Evolutionary conservation across 768 basidiomycete species (phyloP).

Genomic region (Mycena galopus): DNA sequence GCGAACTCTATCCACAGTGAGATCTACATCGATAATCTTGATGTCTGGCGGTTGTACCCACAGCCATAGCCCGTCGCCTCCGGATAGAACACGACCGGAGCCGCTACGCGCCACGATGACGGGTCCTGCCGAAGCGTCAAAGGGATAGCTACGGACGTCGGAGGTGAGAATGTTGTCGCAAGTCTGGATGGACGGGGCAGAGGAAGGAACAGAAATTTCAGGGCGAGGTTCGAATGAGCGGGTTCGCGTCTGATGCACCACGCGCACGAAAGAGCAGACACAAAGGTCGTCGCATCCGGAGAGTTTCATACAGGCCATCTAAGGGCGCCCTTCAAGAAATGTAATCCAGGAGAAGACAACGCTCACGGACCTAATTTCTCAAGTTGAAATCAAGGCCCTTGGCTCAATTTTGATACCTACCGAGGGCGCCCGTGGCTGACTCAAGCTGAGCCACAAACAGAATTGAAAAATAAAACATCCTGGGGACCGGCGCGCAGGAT

Average conservation of each 20-base stretch:
- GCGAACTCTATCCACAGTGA: too few species aligned
- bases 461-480: too few species aligned
- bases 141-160: slow-evolving; percentile 11
- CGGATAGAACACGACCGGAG: background rate
- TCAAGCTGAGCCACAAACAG: too few species aligned
- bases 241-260: background rate
- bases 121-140: slow-evolving; percentile 9
- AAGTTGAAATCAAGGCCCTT: too few species aligned
- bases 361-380: too few species aligned
- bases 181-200: slow-evolving; percentile 4
- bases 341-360: too few species aligned
- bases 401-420: too few species aligned
- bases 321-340: too few species aligned
- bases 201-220: background rate
- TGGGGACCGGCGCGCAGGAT: too few species aligned
- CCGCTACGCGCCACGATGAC: background rate
- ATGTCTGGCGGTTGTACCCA: too few species aligned
- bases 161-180: slow-evolving; percentile 6
- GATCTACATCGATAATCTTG: too few species aligned
- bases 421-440: too few species aligned
- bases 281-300: background rate
- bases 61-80: background rate
- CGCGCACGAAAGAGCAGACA: background rate
- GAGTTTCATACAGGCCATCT: background rate
- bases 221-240: background rate